Conservation (phyloP, 257 asterid species). For the Cynanchum wilfordii region DNA sequence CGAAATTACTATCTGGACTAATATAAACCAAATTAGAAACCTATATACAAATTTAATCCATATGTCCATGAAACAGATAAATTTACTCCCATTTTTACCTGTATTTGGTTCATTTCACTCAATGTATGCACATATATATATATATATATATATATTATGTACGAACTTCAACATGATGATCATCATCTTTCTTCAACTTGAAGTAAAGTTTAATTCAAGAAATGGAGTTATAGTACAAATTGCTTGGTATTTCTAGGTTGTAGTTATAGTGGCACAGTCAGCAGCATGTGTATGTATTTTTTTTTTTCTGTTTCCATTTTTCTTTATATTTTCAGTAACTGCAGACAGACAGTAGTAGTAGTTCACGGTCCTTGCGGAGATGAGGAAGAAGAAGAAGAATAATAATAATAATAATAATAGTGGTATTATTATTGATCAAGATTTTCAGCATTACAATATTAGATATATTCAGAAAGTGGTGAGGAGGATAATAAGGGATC, state of each 20-base stretch:
- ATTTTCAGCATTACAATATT: neutral
- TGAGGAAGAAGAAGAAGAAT: neutral
- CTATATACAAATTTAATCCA: too few relatives aligned
- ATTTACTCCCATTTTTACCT: too few relatives aligned
- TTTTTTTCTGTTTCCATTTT: neutral
- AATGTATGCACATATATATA: neutral
- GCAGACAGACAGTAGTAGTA: neutral
- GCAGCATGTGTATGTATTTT: slow-evolving; percentile 21
- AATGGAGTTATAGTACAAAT: neutral
- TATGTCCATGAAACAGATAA: too few relatives aligned
- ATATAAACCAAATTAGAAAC: too few relatives aligned
- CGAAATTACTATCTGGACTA: too few relatives aligned
- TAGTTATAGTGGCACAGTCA: slow-evolving; percentile 24
- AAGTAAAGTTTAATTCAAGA: slow-evolving; percentile 8
- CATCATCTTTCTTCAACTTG: neutral
- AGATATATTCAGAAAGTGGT: neutral
- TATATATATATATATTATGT: neutral
- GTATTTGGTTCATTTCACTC: too few relatives aligned
- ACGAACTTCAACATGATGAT: neutral
- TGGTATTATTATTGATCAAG: too few relatives aligned
- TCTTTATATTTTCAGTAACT: neutral
- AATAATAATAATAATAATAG: too few relatives aligned
- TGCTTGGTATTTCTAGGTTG: slow-evolving; percentile 5
- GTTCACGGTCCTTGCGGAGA: neutral
- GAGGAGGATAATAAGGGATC: too few relatives aligned